Evolutionary conservation across 805 yeast genomes (phyloP), one percentile per base, ranked within the genome.

Genomic region (Spathaspora boniae): DNA sequence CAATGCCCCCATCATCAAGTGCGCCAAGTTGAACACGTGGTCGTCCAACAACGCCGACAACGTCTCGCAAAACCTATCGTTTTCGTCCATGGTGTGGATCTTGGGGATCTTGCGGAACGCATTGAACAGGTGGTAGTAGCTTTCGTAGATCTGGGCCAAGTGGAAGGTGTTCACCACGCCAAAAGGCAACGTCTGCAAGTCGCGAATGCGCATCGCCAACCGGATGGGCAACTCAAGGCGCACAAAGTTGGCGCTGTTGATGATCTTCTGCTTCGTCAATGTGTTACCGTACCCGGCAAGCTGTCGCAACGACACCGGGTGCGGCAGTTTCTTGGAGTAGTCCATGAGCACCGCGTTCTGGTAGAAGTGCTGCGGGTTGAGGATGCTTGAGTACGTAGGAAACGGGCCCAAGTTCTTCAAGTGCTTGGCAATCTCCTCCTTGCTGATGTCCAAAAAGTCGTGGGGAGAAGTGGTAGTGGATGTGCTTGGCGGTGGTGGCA

Each of bases 271-370:
- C 45, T 76, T 77, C 9, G 87, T 84, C 34, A 91, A 58, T 23
- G 74, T 74, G 47, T 82, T 81, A 31, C 96, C 97, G 54, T 83
- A 91, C 27, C 87, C 87, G 2, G 96, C 96, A 46, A 91, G 60
- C 50, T 91, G 97, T 34, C 86, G 69, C n/a, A 93, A 58, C 1
- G 96, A 82, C 16, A 91, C 94, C 0, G 98, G 96, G 54, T 86
- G 87, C 0, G 96, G 89, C n/a, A 53, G 53, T 44, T 78, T 74
- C 33, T 73, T 66, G 27, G 78, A 67, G 75, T 84, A 86, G 24
- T 70, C 68, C 50, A 76, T 59, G 40, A 87, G 63, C 4, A 81
- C 75, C 15, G 80, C 77, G 51, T 84, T 84, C 47, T 88, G 97
- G 54, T 86, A 91, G 58, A 85, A 91, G 54, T 88, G 97, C 52